Percentiles rank a stretch among this genome's conserved stretches.
These are phyloP conservation scores for Lactifluus piperatus DNA, from an alignment of 768 basidiomycete genomes.

Conservation along the genomic window DNA sequence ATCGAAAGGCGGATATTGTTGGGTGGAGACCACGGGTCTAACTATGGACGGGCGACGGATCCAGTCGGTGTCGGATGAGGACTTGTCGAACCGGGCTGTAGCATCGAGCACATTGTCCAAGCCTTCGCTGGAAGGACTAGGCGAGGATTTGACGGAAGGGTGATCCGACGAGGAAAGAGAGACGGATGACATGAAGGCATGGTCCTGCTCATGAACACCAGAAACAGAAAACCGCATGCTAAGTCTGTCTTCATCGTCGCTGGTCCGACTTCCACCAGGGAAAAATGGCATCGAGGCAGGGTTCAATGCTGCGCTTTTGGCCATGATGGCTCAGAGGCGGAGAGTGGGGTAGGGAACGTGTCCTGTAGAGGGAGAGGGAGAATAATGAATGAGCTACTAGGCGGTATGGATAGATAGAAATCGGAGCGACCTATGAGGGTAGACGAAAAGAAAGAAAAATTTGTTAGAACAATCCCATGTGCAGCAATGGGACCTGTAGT, in stretches of 20 bases:
- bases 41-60: conserved; percentile 18
- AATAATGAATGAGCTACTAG: conserved; percentile 5
- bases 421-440: conserved; percentile 12
- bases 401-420: conserved; percentile 3
- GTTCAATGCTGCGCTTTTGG: conserved; percentile 69
- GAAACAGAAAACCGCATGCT: conserved; percentile 40
- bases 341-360: conserved; percentile 10
- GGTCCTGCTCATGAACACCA: conserved; percentile 34
- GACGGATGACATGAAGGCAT: conserved; percentile 43
- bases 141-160: conserved; percentile 61
- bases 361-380: conserved; percentile 8
- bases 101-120: conserved; percentile 24
- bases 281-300: conserved; percentile 82
- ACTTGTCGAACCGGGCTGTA: conserved; percentile 20
- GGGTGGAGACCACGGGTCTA: conserved; percentile 10
- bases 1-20: conserved; percentile 27
- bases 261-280: conserved; percentile 53
- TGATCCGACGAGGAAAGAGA: conserved; percentile 57
- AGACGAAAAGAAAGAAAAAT: neutral
- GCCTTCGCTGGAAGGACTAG: conserved; percentile 44
- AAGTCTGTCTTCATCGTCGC: conserved; percentile 44
- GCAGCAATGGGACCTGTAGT: neutral
- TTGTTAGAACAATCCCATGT: conserved; percentile 20
- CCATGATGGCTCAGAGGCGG: conserved; percentile 35
- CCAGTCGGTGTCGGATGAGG: conserved; percentile 25